Percentiles rank a stretch among this genome's conserved stretches.
These are phyloP conservation scores for Endotrypanum monterogeii DNA, from an alignment of 208 protist genomes.

Conservation along the genomic window DNA sequence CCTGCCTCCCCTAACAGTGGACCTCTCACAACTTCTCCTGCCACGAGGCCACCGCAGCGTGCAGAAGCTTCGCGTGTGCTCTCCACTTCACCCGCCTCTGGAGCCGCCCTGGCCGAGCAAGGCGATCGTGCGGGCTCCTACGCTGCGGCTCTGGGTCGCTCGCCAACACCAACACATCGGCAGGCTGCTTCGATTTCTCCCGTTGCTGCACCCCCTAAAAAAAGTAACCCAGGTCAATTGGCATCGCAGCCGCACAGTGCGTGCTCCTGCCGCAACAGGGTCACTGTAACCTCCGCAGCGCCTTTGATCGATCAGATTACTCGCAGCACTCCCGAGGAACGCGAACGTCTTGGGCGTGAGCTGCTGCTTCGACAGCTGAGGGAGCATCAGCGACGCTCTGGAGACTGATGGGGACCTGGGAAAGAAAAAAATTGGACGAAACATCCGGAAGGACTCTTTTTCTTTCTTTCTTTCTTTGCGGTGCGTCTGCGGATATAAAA, in stretches of 20 bases:
- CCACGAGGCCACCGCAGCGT: neutral
- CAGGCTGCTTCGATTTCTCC: neutral
- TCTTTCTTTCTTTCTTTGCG: too few relatives aligned
- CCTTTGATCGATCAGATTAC: conserved; percentile 28
- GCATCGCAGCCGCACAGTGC: neutral
- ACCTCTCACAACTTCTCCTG: neutral
- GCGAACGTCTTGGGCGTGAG: conserved; percentile 50
- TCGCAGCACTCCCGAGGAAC: conserved; percentile 28
- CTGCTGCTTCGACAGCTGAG: conserved; percentile 63
- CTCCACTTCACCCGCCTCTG: neutral
- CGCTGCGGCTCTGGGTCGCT: neutral
- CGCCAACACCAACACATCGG: neutral
- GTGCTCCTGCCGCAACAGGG: neutral
- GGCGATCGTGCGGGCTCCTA: neutral
- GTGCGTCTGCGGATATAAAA: neutral
- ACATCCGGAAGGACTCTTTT: neutral
- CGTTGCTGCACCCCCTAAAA: neutral
- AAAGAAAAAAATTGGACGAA: too few relatives aligned
- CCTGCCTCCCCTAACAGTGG: neutral
- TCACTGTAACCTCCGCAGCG: neutral
- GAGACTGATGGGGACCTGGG: neutral
- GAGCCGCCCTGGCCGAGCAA: neutral
- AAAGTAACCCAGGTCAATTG: neutral
- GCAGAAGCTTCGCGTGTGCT: neutral
- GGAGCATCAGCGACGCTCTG: conserved; percentile 23